Evolutionary conservation across 2,329 filamentous ascomycete species (phyloP), one percentile per base, ranked within the genome.

Genomic region (Botrytis squamosa): DNA sequence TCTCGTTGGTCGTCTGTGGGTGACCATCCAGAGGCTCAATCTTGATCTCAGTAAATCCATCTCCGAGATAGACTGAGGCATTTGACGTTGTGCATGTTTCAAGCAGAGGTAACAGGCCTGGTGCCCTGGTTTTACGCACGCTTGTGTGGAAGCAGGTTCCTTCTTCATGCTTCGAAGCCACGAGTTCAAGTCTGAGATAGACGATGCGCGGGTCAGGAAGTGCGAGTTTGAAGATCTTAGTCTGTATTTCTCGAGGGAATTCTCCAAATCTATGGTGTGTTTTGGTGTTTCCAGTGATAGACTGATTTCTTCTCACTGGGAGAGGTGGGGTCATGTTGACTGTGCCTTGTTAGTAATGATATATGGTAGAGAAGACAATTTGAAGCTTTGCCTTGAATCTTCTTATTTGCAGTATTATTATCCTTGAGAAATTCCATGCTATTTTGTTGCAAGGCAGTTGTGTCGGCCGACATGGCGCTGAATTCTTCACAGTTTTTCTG

Each of bases 111-210:
- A 55, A 29, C 14, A 55, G 52, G n/a, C n/a, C 6, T 18, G n/a
- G 12, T 18, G 52, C 3, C 52, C 6, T 18, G 52, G 2, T 18
- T 18, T 29, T 55, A 16, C 3, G 1, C n/a, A 29, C 25, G 0
- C 25, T 29, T 2, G 3, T 1, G 29, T 18, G n/a, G 2, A 29
- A 2, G 12, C 12, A n/a, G 1, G 6, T 38, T 38, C 1, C 36
- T n/a, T 52, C 49, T 0, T n/a, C 22, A 29, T 0, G 14, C 12
- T n/a, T 3, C 52, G 6, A n/a, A n/a, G 18, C 16, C 3, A 55
- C 29, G 12, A 55, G 0, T n/a, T 29, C n/a, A 2, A 49, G 25
- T 52, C 49, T 12, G 12, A 55, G n/a, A 55, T 55, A 29, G 14
- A 29, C 52, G 7, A n/a, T 29, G 52, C 52, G 52, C 25, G 52